Conservation (phyloP, 768 basidiomycete genomes). For the Trichaptum fuscoviolaceum region DNA sequence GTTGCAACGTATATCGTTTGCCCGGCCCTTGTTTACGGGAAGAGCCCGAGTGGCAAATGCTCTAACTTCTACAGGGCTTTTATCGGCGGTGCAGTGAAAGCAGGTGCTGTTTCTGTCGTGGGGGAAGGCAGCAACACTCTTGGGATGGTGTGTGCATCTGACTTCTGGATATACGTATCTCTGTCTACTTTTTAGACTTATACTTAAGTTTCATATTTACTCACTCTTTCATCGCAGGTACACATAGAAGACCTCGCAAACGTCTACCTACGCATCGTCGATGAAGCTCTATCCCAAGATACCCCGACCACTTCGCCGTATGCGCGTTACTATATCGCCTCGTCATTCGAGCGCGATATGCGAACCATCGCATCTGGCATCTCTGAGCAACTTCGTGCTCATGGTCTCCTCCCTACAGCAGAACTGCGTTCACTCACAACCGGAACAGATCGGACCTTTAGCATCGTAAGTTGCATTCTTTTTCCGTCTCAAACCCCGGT, state of each 20-base stretch:
- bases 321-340: constrained; percentile 1
- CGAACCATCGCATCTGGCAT: not conserved
- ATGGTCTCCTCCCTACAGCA: not conserved
- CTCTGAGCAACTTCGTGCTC: not conserved
- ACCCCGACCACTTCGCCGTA: constrained; percentile 2
- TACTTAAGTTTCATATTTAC: not conserved
- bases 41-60: not conserved
- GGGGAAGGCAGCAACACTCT: not conserved
- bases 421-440: not conserved
- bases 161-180: not conserved
- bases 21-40: not conserved
- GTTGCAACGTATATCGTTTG: constrained; percentile 1
- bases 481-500: not conserved
- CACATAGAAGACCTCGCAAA: not conserved
- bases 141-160: not conserved
- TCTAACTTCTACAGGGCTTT: not conserved
- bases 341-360: not conserved
- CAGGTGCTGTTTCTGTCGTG: not conserved
- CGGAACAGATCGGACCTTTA: not conserved
- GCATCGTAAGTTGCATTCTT: not conserved
- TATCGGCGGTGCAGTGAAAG: not conserved
- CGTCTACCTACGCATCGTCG: not conserved
- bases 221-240: not conserved
- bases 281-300: not conserved
- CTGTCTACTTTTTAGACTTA: not conserved